These are phyloP conservation scores for Colletotrichum camelliae DNA, from an alignment of 2,329 filamentous ascomycete genomes.

Conservation along the genomic window DNA sequence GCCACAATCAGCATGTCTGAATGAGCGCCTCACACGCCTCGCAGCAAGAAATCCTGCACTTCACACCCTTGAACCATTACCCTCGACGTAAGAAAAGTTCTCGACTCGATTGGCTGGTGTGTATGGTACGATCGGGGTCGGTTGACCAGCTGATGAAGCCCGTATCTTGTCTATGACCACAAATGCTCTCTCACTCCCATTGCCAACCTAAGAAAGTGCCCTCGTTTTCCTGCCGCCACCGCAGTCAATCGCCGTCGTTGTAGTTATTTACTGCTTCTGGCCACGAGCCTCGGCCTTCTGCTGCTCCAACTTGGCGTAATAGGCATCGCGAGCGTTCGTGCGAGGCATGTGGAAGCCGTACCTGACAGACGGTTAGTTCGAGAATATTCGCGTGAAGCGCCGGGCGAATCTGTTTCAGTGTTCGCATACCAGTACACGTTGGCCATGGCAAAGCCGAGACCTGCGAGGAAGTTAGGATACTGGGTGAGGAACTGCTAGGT, in stretches of 20 bases:
- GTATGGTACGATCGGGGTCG: slow-evolving; percentile 23
- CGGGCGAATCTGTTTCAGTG: not conserved
- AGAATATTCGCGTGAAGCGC: not conserved
- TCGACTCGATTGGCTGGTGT: slow-evolving; percentile 17
- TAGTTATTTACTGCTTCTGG: slow-evolving; percentile 28
- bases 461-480: slow-evolving; percentile 45
- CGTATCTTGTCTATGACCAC: slow-evolving; percentile 13
- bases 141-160: slow-evolving; percentile 15
- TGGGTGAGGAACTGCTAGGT: not conserved
- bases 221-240: not conserved
- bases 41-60: not conserved
- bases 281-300: slow-evolving; percentile 49
- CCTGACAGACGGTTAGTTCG: slow-evolving; percentile 40
- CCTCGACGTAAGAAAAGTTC: not conserved
- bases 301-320: slow-evolving; percentile 64
- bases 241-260: not conserved
- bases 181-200: slow-evolving; percentile 8
- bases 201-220: not conserved
- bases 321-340: slow-evolving; percentile 61
- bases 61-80: not conserved
- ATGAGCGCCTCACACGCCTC: not conserved
- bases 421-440: slow-evolving; percentile 62
- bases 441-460: slow-evolving; percentile 59
- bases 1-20: not conserved
- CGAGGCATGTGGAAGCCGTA: slow-evolving; percentile 69